phyloP scores from a whole-genome alignment of 306 rosid genomes.

The Cajanus cajan region DNA sequence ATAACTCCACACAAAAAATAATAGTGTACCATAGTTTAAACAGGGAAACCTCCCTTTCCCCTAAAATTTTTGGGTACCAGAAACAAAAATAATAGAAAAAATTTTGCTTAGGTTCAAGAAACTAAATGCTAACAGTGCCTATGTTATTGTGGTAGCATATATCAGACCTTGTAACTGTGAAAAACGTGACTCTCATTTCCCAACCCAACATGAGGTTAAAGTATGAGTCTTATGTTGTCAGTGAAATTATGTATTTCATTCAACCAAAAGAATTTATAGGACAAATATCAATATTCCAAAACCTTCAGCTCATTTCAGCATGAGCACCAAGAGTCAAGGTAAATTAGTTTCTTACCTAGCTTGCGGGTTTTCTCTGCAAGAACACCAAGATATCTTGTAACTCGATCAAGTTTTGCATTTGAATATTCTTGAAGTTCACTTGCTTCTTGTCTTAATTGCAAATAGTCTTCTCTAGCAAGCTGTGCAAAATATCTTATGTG shows the following conservation, averaged over 20 bases:
- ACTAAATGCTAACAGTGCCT: slow-evolving; percentile 13
- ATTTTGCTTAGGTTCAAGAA: slow-evolving; percentile 10
- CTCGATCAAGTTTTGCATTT: slow-evolving; percentile 91
- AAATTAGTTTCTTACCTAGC: slow-evolving; percentile 57
- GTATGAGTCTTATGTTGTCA: slow-evolving; percentile 12
- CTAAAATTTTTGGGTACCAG: background rate
- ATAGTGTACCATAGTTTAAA: background rate
- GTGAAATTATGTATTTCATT: slow-evolving; percentile 20
- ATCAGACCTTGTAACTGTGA: slow-evolving; percentile 3
- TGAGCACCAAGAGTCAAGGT: background rate
- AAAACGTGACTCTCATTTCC: slow-evolving; percentile 1
- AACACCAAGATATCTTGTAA: slow-evolving; percentile 90
- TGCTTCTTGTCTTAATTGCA: slow-evolving; percentile 86
- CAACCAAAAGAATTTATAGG: background rate
- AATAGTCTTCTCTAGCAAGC: slow-evolving; percentile 87
- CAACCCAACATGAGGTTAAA: slow-evolving; percentile 5
- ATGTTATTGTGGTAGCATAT: slow-evolving; percentile 8
- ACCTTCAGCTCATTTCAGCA: slow-evolving; percentile 12
- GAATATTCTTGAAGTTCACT: slow-evolving; percentile 91
- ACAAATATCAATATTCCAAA: slow-evolving; percentile 3
- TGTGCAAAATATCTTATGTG: slow-evolving; percentile 45
- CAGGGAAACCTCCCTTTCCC: background rate
- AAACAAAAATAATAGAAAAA: background rate
- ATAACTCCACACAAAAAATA: background rate
- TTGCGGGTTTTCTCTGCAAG: slow-evolving; percentile 82